phyloP scores from a whole-genome alignment of 1,139 yeast genomes.

The Yamadazyma sp. region DNA sequence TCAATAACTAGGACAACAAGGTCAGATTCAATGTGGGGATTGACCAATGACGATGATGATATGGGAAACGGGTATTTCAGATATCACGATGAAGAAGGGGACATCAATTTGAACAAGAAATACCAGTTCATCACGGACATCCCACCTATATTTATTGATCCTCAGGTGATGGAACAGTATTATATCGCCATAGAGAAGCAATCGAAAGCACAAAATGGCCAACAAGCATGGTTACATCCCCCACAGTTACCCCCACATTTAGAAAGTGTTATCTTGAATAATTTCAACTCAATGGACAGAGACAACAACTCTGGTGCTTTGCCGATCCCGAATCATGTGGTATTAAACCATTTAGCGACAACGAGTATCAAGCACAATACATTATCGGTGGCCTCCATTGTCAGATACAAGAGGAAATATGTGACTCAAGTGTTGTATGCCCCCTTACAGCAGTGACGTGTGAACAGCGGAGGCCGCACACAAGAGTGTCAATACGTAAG shows the following conservation, averaged over 20 bases:
- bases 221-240: constrained; percentile 67
- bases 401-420: constrained; percentile 48
- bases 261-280: constrained; percentile 48
- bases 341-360: constrained; percentile 49
- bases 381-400: constrained; percentile 50
- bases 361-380: constrained; percentile 51
- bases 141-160: constrained; percentile 88
- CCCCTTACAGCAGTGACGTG: constrained; percentile 37
- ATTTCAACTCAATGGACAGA: constrained; percentile 45
- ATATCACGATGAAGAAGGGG: constrained; percentile 64
- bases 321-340: constrained; percentile 51
- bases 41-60: constrained; percentile 68
- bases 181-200: constrained; percentile 73
- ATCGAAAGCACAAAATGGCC: constrained; percentile 61
- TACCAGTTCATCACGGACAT: constrained; percentile 64
- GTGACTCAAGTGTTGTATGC: constrained; percentile 52
- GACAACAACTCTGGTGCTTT: constrained; percentile 51
- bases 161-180: constrained; percentile 59
- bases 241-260: constrained; percentile 55
- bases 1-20: constrained; percentile 35
- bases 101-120: constrained; percentile 20
- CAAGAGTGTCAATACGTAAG: no score
- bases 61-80: constrained; percentile 81
- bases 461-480: no score
- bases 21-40: constrained; percentile 54